Evolutionary conservation across 2,329 filamentous ascomycete genomes (phyloP).

Genomic region (Colletotrichum siamense): DNA sequence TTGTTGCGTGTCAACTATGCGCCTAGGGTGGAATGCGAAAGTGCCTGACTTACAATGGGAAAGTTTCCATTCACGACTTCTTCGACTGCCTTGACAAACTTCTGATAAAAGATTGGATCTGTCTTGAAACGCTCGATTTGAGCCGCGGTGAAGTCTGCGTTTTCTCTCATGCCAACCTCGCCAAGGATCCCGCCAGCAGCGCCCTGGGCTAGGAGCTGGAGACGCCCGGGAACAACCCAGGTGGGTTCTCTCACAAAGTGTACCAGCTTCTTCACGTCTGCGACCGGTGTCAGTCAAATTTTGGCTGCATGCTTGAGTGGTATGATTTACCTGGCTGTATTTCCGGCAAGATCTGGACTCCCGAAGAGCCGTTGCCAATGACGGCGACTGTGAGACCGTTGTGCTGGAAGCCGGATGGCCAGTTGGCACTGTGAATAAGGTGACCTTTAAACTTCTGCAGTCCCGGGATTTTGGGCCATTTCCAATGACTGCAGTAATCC

Average conservation of each 20-base stretch:
- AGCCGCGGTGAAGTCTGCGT: conserved; percentile 27
- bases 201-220: neutral
- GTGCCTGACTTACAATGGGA: conserved; percentile 41
- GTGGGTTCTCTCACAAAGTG: conserved; percentile 30
- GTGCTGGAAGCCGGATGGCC: conserved; percentile 36
- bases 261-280: conserved; percentile 27
- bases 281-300: neutral
- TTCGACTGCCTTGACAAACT: conserved; percentile 52
- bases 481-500: conserved; percentile 36
- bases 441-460: conserved; percentile 50
- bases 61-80: conserved; percentile 48
- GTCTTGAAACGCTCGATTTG: conserved; percentile 53
- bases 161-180: conserved; percentile 22
- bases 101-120: conserved; percentile 49
- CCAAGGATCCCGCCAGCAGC: conserved; percentile 27
- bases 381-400: conserved; percentile 33
- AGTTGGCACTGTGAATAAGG: conserved; percentile 47
- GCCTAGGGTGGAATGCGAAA: conserved; percentile 43
- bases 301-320: neutral
- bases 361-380: conserved; percentile 37
- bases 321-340: neutral
- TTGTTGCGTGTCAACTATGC: neutral
- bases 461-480: conserved; percentile 51
- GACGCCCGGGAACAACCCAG: conserved; percentile 27
- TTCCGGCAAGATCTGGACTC: conserved; percentile 33